Base-by-base conservation (phyloP, 768 basidiomycete species). In the Leccinellum albellum region DNA sequence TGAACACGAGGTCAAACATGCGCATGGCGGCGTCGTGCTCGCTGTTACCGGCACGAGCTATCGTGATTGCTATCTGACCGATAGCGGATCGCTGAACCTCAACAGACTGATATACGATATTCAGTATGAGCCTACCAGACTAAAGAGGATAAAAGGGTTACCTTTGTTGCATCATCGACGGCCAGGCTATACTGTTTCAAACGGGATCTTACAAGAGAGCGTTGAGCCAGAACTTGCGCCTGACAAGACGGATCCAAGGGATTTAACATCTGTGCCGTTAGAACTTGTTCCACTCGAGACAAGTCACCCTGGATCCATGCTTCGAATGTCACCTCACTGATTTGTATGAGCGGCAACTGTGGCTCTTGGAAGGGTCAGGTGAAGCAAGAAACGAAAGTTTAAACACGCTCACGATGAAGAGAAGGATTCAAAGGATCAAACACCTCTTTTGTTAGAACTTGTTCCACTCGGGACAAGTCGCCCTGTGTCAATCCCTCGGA, bases 1-100 rank as follows among this genome's bases (percentile, higher is more conserved):
- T 26, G 44, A 64, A 64, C 3, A 46, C 50, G 17, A 61, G 58
- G 35, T 64, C 59, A 26, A 63, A 57, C 14, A 17, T 2, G n/a
- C 45, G 24, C 17, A 52, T 45, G 13, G 29, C 63, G 4, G 20
- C 44, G 6, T 61, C 59, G 5, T 42, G 9, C 2, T 61, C 51
- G 6, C 50, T 58, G 12, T 44, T 35, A 3, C 50, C 14, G 17
- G 49, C 6, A 0, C 1, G 28, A 0, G 55, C 55, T 2, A 64
- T 32, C 7, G 58, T 45, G 1, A 20, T 9, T 14, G 62, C 62
- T 12, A 64, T 35, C 31, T 64, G 24, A 29, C 52, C 58, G 4
- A 64, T 52, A 4, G 40, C 33, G 2, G 63, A 64, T 14, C 6
- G 33, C 10, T 37, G 55, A n/a, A 40, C 8, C 21, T 54, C 3